A percentile compares a stretch with the other conserved stretches of the same genome.
These are phyloP conservation scores for Sporothrix inflata DNA, from an alignment of 2,329 filamentous ascomycete genomes.

Conservation along the genomic window DNA sequence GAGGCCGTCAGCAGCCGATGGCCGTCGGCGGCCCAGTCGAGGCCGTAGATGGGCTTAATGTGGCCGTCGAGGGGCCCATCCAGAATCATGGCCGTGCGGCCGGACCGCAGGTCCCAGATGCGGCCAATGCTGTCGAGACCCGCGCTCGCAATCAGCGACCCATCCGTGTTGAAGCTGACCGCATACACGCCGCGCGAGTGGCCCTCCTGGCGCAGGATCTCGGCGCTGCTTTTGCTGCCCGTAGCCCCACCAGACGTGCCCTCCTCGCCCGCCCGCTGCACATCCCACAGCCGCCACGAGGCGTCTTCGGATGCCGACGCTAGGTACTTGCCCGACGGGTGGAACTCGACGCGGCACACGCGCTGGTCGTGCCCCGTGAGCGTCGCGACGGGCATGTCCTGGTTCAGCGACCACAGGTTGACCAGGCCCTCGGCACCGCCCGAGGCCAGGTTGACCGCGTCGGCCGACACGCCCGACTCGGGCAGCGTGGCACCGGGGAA, in stretches of 20 bases:
- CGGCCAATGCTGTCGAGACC: slow-evolving; percentile 92
- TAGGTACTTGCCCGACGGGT: slow-evolving; percentile 86
- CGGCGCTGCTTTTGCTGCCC: neutral
- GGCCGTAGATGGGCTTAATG: slow-evolving; percentile 88
- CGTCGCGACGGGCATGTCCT: slow-evolving; percentile 83
- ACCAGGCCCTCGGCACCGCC: slow-evolving; percentile 87
- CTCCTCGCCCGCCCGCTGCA: slow-evolving; percentile 75
- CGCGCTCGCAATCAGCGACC: slow-evolving; percentile 87
- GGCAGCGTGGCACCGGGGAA: slow-evolving; percentile 78
- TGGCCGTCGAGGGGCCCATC: slow-evolving; percentile 80
- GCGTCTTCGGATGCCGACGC: slow-evolving; percentile 95
- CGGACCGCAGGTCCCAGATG: slow-evolving; percentile 92
- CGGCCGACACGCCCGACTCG: slow-evolving; percentile 69
- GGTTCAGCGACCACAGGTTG: slow-evolving; percentile 84
- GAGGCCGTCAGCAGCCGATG: slow-evolving; percentile 92
- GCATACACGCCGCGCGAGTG: slow-evolving; percentile 93
- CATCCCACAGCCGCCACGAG: slow-evolving; percentile 95
- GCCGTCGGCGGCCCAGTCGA: slow-evolving; percentile 92
- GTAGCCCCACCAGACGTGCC: too few species aligned
- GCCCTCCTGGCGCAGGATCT: slow-evolving; percentile 82
- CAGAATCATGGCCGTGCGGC: slow-evolving; percentile 92
- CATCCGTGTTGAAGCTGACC: slow-evolving; percentile 87
- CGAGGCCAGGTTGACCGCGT: slow-evolving; percentile 82
- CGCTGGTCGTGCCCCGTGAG: slow-evolving; percentile 82
- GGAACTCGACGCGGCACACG: slow-evolving; percentile 91